Evolutionary conservation across 1,284 basidiomycete species (phyloP), one percentile per base, ranked within the genome.

Genomic region (Ganoderma multipileum): DNA sequence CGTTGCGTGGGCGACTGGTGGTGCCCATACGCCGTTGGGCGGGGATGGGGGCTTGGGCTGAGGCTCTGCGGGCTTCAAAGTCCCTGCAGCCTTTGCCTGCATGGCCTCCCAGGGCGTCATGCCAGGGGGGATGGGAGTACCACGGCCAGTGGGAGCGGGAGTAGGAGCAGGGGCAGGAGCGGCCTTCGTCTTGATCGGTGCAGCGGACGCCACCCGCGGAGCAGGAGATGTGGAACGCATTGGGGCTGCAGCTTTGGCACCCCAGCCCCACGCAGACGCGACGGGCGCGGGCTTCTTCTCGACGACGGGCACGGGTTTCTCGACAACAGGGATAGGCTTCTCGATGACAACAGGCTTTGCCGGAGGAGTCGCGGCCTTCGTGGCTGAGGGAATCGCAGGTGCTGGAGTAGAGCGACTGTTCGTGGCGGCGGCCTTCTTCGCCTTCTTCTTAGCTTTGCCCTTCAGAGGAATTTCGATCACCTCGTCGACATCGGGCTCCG

Each of bases 381-480:
- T 28, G 7, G 64, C 7, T 20, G 71, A 50, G 18, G 65, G 16
- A 30, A 14, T 44, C 12, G 64, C 58, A 14, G 64, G 72, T 39
- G 69, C 68, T 33, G 72, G 72, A 14, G 72, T 73, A 14, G 68
- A 68, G 54, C 72, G 67, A 36, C 68, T 65, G 41, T 68, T 69
- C 42, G 47, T 59, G 6, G 62, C 66, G 23, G 57, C 69, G 33
- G 47, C 69, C 64, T 71, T 69, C 68, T 72, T 73, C 28, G 61
- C 68, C 57, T 73, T 73, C 66, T 68, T 70, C 69, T 70, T 71
- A 18, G 62, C 64, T 52, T 70, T 70, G 41, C 70, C 65, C 59
- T 70, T 73, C 59, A 66, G 57, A 23, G 67, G 66, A 12, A 71
- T 67, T 52, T 69, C 70, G 42, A 71, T 69, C 54, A 68, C 72